Conservation (phyloP, 2,329 filamentous ascomycete species). For the Microthyrium microscopicum region DNA sequence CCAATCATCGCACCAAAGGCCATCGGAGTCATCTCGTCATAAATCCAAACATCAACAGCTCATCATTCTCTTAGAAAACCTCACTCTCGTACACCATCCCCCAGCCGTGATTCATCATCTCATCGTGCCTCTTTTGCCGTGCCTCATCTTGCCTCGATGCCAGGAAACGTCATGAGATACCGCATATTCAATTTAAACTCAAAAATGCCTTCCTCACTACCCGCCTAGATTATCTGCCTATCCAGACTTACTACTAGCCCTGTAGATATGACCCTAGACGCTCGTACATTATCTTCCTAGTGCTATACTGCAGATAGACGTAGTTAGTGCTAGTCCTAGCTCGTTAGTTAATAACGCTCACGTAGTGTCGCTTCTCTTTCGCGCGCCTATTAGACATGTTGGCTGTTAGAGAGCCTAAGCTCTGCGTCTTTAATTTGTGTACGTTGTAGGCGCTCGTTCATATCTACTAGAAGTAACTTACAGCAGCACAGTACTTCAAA, state of each 20-base stretch:
- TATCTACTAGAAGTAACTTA: not conserved
- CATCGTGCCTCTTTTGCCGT: too few species aligned
- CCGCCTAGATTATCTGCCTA: slow-evolving; percentile 10
- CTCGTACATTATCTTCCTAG: not conserved
- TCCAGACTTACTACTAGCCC: slow-evolving; percentile 10
- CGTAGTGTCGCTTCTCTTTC: not conserved
- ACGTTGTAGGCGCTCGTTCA: not conserved
- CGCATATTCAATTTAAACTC: slow-evolving; percentile 44
- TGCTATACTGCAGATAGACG: not conserved
- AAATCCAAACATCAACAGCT: too few species aligned
- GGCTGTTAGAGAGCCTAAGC: not conserved
- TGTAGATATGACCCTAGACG: slow-evolving; percentile 7
- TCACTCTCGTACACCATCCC: too few species aligned
- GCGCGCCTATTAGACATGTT: not conserved
- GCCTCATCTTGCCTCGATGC: slow-evolving; percentile 5
- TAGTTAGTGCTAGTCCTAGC: not conserved
- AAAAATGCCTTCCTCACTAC: slow-evolving; percentile 42
- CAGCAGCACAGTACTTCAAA: too few species aligned
- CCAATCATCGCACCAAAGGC: too few species aligned
- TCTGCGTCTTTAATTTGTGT: not conserved
- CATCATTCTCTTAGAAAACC: too few species aligned
- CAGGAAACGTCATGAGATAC: slow-evolving; percentile 25
- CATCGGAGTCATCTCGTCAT: too few species aligned
- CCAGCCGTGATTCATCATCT: too few species aligned
- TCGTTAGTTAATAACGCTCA: not conserved